Percentiles rank a stretch among this genome's conserved stretches.
Evolutionary conservation across 805 yeast species (phyloP).

Genomic region (Teunomyces gatunensis): DNA sequence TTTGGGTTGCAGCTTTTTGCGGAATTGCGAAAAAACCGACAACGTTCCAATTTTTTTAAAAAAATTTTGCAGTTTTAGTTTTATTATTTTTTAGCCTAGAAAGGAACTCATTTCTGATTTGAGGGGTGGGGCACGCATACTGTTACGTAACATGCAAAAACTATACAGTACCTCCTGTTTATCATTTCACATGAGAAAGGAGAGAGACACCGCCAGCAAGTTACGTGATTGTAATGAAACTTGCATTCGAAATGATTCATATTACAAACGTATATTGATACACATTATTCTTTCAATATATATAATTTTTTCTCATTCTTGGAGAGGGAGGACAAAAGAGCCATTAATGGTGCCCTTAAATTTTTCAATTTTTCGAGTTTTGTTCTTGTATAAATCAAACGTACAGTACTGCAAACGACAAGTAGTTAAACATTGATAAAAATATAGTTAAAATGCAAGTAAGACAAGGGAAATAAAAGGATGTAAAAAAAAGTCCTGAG

Average conservation of each 20-base stretch:
- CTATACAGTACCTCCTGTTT: not conserved
- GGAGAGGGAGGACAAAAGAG: not conserved
- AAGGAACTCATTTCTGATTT: not conserved
- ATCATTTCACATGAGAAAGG: not conserved
- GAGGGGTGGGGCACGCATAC: not conserved
- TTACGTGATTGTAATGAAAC: too few relatives aligned
- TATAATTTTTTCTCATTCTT: not conserved
- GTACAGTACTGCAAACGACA: not conserved
- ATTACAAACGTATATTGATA: not conserved
- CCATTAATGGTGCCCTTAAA: not conserved
- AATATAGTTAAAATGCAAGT: constrained; percentile 1
- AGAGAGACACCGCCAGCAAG: too few relatives aligned
- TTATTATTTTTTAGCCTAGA: not conserved
- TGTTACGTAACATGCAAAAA: not conserved
- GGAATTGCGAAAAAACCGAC: constrained; percentile 2
- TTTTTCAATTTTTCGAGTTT: not conserved
- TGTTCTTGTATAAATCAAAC: not conserved
- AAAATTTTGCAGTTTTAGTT: constrained; percentile 1
- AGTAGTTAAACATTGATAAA: constrained; percentile 1
- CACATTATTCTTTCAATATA: not conserved
- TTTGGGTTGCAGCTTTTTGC: constrained; percentile 1
- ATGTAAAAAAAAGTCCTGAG: not conserved
- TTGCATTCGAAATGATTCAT: not conserved
- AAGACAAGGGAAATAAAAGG: not conserved
- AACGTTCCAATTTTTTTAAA: not conserved